A percentile compares a stretch with the other conserved stretches of the same genome.
These are phyloP conservation scores for Crithidia brevicula DNA, from an alignment of 208 protist species.

Conservation along the genomic window DNA sequence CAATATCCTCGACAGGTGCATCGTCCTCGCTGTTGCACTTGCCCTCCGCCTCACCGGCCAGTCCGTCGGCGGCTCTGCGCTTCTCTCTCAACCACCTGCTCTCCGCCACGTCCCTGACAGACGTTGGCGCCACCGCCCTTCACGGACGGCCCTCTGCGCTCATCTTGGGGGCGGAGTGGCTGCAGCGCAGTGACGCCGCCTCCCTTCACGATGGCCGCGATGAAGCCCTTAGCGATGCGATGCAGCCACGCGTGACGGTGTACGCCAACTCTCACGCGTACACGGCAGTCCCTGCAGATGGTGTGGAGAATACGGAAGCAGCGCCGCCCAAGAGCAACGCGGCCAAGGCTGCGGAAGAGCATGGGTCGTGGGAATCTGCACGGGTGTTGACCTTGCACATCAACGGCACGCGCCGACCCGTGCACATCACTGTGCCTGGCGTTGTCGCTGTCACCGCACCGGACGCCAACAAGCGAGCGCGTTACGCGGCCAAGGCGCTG, in stretches of 20 bases:
- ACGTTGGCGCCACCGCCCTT: not conserved
- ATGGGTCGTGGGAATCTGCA: slow-evolving; percentile 16
- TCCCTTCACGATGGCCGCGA: no score
- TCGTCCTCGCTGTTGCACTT: no score
- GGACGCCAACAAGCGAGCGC: slow-evolving; percentile 11
- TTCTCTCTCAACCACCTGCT: slow-evolving; percentile 23
- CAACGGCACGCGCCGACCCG: slow-evolving; percentile 1
- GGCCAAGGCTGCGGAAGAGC: not conserved
- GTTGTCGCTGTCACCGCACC: slow-evolving; percentile 3
- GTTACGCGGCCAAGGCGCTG: slow-evolving; percentile 10
- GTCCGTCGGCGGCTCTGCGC: not conserved
- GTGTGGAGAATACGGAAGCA: not conserved
- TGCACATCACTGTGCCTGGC: slow-evolving; percentile 20
- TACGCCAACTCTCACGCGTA: not conserved
- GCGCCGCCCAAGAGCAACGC: no score
- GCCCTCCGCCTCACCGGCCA: no score
- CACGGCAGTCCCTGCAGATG: not conserved
- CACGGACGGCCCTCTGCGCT: slow-evolving; percentile 13
- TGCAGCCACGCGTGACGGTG: slow-evolving; percentile 23
- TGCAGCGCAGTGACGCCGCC: no score
- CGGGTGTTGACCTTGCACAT: slow-evolving; percentile 3
- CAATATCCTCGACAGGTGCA: no score
- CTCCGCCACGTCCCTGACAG: slow-evolving; percentile 2
- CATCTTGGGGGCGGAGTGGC: slow-evolving; percentile 24
- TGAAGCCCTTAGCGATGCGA: not conserved